Evolutionary conservation across 2,329 filamentous ascomycete species (phyloP).

Genomic region (Knufia fluminis): DNA sequence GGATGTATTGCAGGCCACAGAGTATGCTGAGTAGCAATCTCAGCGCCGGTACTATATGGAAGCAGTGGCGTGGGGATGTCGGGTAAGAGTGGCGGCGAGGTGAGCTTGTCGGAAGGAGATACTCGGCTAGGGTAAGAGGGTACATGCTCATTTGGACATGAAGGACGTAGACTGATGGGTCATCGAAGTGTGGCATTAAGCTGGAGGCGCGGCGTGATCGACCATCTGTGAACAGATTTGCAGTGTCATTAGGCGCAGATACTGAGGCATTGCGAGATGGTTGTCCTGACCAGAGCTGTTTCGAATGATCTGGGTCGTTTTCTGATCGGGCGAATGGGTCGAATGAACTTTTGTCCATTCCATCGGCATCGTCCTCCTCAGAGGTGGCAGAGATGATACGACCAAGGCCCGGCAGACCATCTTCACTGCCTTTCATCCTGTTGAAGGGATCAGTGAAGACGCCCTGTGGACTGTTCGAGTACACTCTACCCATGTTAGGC

Average conservation of each 20-base stretch:
- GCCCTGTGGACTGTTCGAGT: not conserved
- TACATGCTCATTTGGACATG: slow-evolving; percentile 63
- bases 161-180: slow-evolving; percentile 28
- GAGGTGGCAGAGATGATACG: not conserved
- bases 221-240: slow-evolving; percentile 33
- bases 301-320: slow-evolving; percentile 23
- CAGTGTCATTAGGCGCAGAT: not conserved
- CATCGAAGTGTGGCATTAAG: slow-evolving; percentile 26
- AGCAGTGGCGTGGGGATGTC: slow-evolving; percentile 45
- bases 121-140: slow-evolving; percentile 52
- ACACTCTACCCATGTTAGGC: not conserved
- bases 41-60: slow-evolving; percentile 49
- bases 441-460: not conserved
- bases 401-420: not conserved
- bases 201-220: slow-evolving; percentile 21
- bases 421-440: not conserved
- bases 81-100: slow-evolving; percentile 15
- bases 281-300: slow-evolving; percentile 7
- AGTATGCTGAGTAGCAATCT: slow-evolving; percentile 51
- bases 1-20: slow-evolving; percentile 56
- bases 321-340: slow-evolving; percentile 6
- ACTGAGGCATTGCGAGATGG: not conserved
- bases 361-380: not conserved
- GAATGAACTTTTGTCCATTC: not conserved
- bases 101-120: slow-evolving; percentile 37